Conservation (phyloP, 805 yeast species). For the Geotrichum ghanense region DNA sequence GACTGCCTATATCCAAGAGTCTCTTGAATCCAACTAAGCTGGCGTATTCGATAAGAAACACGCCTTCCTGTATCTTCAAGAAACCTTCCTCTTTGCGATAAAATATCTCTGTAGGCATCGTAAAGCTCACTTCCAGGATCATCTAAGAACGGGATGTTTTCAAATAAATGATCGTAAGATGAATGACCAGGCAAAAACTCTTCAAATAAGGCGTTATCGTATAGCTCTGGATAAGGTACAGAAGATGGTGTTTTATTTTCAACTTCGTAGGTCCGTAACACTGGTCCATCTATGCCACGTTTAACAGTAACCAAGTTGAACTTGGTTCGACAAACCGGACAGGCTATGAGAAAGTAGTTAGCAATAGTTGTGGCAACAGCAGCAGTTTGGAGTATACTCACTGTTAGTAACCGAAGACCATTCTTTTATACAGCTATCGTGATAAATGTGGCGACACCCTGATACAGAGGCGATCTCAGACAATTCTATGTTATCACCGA, state of each 20-base stretch:
- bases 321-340: conserved; percentile 49
- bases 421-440: conserved; percentile 40
- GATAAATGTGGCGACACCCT: conserved; percentile 44
- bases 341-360: conserved; percentile 20
- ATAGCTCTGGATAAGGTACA: conserved; percentile 4
- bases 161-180: too few relatives aligned
- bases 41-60: too few relatives aligned
- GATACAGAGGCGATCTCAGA: conserved; percentile 23
- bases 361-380: background rate
- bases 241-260: conserved; percentile 10
- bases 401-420: conserved; percentile 48
- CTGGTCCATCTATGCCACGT: conserved; percentile 3
- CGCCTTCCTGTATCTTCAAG: too few relatives aligned
- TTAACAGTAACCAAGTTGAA: conserved; percentile 19
- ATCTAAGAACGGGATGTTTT: too few relatives aligned
- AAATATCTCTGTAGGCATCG: too few relatives aligned
- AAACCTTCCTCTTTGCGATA: too few relatives aligned
- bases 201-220: background rate
- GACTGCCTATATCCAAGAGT: too few relatives aligned
- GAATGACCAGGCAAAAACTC: background rate
- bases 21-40: too few relatives aligned
- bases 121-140: too few relatives aligned
- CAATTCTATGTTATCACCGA: too few relatives aligned
- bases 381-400: conserved; percentile 6
- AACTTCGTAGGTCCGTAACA: conserved; percentile 4